These are phyloP conservation scores for Trichoderma reesei DNA, from an alignment of 495 filamentous ascomycete genomes.

Conservation along the genomic window DNA sequence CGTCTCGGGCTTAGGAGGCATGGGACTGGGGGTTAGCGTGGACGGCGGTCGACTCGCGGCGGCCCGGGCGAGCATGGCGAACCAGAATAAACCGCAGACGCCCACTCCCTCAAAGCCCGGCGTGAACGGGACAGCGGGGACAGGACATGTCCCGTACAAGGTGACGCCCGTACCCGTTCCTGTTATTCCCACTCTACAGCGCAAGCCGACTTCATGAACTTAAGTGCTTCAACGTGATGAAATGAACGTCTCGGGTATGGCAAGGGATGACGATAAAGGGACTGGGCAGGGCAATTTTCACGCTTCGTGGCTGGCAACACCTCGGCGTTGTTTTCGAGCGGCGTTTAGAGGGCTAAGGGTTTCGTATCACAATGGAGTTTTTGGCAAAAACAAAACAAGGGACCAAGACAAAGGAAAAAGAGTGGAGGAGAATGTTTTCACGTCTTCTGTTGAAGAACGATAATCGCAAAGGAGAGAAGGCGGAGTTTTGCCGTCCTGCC, in stretches of 20 bases:
- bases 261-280: no score
- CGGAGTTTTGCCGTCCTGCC: background rate
- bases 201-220: slow-evolving; percentile 6
- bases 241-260: background rate
- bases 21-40: slow-evolving; percentile 26
- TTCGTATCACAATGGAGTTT: slow-evolving; percentile 9
- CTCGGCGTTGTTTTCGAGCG: background rate
- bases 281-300: no score
- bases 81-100: slow-evolving; percentile 18
- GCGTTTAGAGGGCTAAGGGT: background rate
- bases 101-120: slow-evolving; percentile 12
- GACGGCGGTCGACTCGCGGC: slow-evolving; percentile 28
- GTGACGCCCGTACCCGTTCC: slow-evolving; percentile 16
- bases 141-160: slow-evolving; percentile 4
- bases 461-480: slow-evolving; percentile 4
- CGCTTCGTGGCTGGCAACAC: slow-evolving; percentile 1
- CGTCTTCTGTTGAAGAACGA: background rate
- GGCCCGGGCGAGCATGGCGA: slow-evolving; percentile 26
- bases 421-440: background rate
- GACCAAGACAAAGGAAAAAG: no score
- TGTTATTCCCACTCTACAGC: slow-evolving; percentile 8
- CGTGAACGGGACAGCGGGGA: slow-evolving; percentile 6
- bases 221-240: background rate
- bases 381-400: no score
- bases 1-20: slow-evolving; percentile 27